Evolutionary conservation across 495 filamentous ascomycete species (phyloP).

Genomic region (Cercophora samala): DNA sequence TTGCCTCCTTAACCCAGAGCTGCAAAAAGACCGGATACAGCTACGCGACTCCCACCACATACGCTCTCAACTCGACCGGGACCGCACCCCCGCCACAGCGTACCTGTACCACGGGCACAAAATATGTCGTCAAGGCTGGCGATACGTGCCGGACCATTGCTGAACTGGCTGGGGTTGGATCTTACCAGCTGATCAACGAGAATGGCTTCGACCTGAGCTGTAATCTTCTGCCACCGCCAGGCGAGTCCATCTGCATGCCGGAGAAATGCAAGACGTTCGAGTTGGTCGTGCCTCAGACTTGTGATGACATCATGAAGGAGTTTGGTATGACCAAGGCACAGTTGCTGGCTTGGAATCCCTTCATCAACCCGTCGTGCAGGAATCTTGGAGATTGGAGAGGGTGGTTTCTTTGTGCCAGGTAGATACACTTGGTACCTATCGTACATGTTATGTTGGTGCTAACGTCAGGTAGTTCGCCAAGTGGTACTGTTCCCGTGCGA

Average conservation of each 20-base stretch:
- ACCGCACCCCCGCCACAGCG: neutral
- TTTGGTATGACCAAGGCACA: slow-evolving; percentile 16
- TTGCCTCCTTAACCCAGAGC: neutral
- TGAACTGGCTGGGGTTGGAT: slow-evolving; percentile 14
- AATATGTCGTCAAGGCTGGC: neutral
- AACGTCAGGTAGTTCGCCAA: no score
- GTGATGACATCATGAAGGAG: slow-evolving; percentile 13
- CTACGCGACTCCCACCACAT: neutral
- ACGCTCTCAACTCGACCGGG: neutral
- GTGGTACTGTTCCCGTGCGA: no score
- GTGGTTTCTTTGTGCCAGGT: no score
- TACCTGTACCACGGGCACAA: no score
- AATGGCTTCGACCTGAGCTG: slow-evolving; percentile 25
- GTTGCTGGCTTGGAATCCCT: slow-evolving; percentile 18
- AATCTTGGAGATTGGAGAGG: neutral
- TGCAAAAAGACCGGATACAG: neutral
- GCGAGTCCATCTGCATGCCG: slow-evolving; percentile 11
- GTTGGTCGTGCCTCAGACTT: slow-evolving; percentile 15
- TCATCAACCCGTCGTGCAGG: slow-evolving; percentile 14
- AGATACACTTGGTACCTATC: no score
- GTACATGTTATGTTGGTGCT: no score
- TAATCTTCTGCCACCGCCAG: slow-evolving; percentile 6
- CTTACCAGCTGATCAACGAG: slow-evolving; percentile 20
- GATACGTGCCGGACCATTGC: slow-evolving; percentile 26
- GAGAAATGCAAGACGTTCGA: slow-evolving; percentile 12